Conservation (phyloP, 495 filamentous ascomycete species). For the Rostrohypoxylon terebratum region DNA sequence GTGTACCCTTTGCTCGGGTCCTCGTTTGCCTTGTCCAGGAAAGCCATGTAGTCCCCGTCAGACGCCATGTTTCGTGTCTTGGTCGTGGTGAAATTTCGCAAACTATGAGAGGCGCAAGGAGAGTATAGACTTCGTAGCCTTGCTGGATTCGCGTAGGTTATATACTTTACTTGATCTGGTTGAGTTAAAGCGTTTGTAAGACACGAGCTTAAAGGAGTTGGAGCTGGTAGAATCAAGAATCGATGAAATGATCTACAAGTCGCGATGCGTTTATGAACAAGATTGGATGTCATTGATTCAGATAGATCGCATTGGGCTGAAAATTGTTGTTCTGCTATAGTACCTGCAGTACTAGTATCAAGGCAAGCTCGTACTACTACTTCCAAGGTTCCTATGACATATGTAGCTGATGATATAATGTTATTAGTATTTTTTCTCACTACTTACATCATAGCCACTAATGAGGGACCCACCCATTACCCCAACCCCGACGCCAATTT, state of each 20-base stretch:
- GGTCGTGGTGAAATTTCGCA: constrained; percentile 39
- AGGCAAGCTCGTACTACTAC: neutral
- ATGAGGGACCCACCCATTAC: constrained; percentile 5
- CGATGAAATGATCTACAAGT: constrained; percentile 16
- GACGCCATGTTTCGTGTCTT: constrained; percentile 68
- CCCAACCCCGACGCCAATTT: neutral
- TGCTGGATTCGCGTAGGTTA: neutral
- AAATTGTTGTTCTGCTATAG: constrained; percentile 14
- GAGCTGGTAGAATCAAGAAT: neutral
- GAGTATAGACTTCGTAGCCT: constrained; percentile 21
- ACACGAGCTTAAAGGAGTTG: neutral
- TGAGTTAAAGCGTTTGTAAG: constrained; percentile 6
- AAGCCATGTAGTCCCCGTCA: constrained; percentile 82
- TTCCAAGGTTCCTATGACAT: no score
- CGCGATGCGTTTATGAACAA: constrained; percentile 11
- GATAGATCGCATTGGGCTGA: constrained; percentile 27
- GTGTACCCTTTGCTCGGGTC: constrained; percentile 65
- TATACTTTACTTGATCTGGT: neutral
- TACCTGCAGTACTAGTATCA: no score
- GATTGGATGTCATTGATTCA: constrained; percentile 24
- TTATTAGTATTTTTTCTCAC: constrained; percentile 31
- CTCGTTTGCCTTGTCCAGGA: constrained; percentile 85
- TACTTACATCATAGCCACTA: constrained; percentile 43
- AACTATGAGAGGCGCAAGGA: neutral
- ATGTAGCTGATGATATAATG: neutral